Conservation (phyloP, 2,329 filamentous ascomycete species). For the Verticillium nubilum region DNA sequence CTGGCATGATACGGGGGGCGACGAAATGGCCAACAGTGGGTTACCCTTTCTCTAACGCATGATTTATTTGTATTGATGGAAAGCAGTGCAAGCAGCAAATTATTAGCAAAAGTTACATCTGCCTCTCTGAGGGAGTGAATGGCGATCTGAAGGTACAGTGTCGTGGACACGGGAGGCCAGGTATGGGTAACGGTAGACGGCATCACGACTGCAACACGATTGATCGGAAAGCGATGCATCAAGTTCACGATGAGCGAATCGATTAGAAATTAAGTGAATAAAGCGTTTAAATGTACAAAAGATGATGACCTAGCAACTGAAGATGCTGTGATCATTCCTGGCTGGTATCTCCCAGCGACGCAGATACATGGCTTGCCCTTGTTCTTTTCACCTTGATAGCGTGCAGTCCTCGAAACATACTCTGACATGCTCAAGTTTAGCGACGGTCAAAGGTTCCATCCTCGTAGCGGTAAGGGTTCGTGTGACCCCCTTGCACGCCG, state of each 20-base stretch:
- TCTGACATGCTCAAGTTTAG: neutral
- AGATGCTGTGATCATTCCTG: neutral
- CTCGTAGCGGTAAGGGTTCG: slow-evolving; percentile 23
- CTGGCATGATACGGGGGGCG: slow-evolving; percentile 35
- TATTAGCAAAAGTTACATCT: slow-evolving; percentile 1
- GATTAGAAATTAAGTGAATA: slow-evolving; percentile 1
- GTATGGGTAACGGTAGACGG: neutral
- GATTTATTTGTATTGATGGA: slow-evolving; percentile 3
- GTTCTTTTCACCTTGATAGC: neutral
- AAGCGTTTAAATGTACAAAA: neutral
- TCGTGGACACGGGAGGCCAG: too few species aligned
- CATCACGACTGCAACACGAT: neutral
- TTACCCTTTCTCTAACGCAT: slow-evolving; percentile 1
- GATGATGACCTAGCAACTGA: neutral
- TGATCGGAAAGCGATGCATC: neutral
- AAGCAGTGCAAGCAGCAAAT: slow-evolving; percentile 8
- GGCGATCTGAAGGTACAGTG: neutral
- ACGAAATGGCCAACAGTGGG: slow-evolving; percentile 21
- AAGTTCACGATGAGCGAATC: neutral
- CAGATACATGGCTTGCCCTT: neutral
- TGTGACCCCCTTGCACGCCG: neutral
- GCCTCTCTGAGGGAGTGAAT: neutral
- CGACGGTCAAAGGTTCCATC: slow-evolving; percentile 29
- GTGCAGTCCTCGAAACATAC: neutral
- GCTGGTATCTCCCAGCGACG: neutral